Percentiles rank a stretch among this genome's conserved stretches.
phyloP scores from a whole-genome alignment of 2,329 filamentous ascomycete species.

The Stenocarpella maydis region DNA sequence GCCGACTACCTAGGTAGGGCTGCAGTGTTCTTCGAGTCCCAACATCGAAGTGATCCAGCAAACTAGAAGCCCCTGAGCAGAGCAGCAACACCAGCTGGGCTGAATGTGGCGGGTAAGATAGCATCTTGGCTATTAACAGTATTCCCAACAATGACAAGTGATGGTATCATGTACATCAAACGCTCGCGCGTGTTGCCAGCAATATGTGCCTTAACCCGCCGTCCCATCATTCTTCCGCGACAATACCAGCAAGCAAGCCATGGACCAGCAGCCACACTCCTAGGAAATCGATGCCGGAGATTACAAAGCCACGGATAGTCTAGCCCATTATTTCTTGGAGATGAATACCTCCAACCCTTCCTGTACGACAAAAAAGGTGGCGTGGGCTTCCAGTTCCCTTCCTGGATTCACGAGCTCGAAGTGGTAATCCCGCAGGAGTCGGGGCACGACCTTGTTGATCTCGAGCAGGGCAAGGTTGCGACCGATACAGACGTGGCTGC shows the following conservation, averaged over 20 bases:
- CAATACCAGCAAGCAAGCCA: background rate
- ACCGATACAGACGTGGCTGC: slow-evolving; percentile 63
- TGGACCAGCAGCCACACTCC: too few species aligned
- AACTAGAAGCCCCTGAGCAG: background rate
- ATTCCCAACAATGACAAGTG: background rate
- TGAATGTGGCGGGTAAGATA: too few species aligned
- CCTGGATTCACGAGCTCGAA: slow-evolving; percentile 61
- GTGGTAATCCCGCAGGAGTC: slow-evolving; percentile 61
- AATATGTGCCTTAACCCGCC: slow-evolving; percentile 1
- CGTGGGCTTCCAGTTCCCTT: slow-evolving; percentile 59
- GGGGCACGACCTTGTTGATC: slow-evolving; percentile 66
- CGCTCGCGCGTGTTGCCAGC: slow-evolving; percentile 1
- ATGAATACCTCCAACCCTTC: slow-evolving; percentile 62
- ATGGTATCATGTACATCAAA: slow-evolving; percentile 8
- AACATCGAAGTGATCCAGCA: background rate
- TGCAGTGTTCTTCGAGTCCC: background rate
- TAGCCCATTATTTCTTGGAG: slow-evolving; percentile 42
- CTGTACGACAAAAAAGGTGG: slow-evolving; percentile 68
- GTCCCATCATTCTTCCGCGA: too few species aligned
- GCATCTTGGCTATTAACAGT: background rate
- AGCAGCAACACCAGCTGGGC: background rate
- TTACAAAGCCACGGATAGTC: too few species aligned
- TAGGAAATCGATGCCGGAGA: background rate
- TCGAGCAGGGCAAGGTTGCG: slow-evolving; percentile 63
- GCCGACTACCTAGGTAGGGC: too few species aligned